A percentile compares a stretch with the other conserved stretches of the same genome.
These are phyloP conservation scores for Colletotrichum australisinense DNA, from an alignment of 2,329 filamentous ascomycete species.

Conservation along the genomic window DNA sequence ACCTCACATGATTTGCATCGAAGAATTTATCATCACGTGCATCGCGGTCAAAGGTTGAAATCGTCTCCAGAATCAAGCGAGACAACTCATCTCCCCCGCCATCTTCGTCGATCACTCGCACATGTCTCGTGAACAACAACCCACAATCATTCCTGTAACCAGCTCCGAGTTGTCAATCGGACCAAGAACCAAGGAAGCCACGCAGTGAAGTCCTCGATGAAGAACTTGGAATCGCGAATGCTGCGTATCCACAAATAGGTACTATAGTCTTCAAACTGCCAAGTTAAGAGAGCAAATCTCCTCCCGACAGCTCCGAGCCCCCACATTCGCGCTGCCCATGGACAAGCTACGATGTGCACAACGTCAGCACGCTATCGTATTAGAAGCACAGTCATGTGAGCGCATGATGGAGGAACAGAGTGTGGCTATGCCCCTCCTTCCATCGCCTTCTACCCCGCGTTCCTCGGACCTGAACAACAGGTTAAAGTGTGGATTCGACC, in stretches of 20 bases:
- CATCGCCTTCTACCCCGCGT: constrained; percentile 24
- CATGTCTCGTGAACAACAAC: neutral
- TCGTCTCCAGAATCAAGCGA: constrained; percentile 2
- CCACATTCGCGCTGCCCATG: neutral
- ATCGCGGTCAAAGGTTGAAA: neutral
- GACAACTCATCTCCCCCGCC: neutral
- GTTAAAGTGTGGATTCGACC: neutral
- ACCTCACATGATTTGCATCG: neutral
- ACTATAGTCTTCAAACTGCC: neutral
- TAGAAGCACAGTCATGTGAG: neutral
- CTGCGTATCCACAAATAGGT: neutral
- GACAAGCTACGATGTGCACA: neutral
- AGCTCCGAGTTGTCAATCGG: neutral
- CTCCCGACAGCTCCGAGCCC: constrained; percentile 17
- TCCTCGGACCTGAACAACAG: neutral
- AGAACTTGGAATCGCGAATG: neutral
- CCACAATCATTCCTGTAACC: neutral
- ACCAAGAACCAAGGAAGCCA: neutral
- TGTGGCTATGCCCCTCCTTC: constrained; percentile 30
- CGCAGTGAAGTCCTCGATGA: neutral
- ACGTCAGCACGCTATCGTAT: constrained; percentile 10
- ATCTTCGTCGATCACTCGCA: constrained; percentile 3
- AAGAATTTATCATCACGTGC: constrained; percentile 12
- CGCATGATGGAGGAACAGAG: neutral
- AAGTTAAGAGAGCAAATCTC: neutral